Percentiles rank a stretch among this genome's conserved stretches.
Evolutionary conservation across 2,329 filamentous ascomycete species (phyloP).

Genomic region (Colletotrichum sojae): DNA sequence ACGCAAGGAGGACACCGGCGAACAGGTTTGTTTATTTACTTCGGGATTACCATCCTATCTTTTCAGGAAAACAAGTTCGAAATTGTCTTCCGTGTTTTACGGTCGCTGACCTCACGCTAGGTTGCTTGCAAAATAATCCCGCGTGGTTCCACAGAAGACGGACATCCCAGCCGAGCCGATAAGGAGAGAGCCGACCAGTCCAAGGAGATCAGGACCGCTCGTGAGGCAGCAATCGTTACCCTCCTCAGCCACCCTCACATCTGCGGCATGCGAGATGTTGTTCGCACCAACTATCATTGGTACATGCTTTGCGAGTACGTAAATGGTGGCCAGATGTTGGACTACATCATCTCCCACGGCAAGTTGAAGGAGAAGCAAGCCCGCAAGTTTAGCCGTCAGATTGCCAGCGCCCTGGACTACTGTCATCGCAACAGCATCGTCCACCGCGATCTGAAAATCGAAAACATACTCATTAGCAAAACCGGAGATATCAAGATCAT

Average conservation of each 20-base stretch:
- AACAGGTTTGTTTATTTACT: conserved; percentile 76
- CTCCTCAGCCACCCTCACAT: conserved; percentile 96
- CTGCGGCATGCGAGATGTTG: conserved; percentile 94
- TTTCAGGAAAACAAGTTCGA: too few species aligned
- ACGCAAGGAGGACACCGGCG: conserved; percentile 88
- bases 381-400: conserved; percentile 96
- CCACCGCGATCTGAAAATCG: conserved; percentile 97
- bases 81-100: not conserved
- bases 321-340: conserved; percentile 98
- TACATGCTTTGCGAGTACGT: conserved; percentile 99
- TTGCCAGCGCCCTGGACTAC: conserved; percentile 96
- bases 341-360: conserved; percentile 99
- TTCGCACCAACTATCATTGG: conserved; percentile 98
- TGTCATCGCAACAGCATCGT: conserved; percentile 99
- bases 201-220: conserved; percentile 94
- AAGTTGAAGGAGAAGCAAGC: conserved; percentile 98
- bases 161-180: conserved; percentile 78
- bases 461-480: conserved; percentile 99
- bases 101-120: conserved; percentile 57
- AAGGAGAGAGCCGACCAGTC: conserved; percentile 94
- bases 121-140: conserved; percentile 98
- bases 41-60: too few species aligned
- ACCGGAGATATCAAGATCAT: conserved; percentile 99
- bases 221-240: conserved; percentile 96
- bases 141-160: conserved; percentile 88